Evolutionary conservation across 495 filamentous ascomycete species (phyloP), one percentile per base, ranked within the genome.

Genomic region (Podospora pseudoanserina): DNA sequence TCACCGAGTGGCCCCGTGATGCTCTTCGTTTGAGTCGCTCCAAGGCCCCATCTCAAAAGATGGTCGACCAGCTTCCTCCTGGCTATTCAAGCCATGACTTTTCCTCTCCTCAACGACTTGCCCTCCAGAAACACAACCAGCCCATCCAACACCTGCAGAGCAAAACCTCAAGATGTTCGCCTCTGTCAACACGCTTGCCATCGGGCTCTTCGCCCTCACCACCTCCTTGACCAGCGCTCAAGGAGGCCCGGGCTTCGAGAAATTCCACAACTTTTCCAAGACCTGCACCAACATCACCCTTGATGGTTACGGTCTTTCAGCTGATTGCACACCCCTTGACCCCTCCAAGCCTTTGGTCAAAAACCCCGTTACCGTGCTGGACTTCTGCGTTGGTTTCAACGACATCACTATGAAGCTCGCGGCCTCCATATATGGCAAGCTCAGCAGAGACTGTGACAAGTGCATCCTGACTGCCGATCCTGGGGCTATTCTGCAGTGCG

Each of bases 391-490:
- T 23, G 23, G 23, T 23, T 23, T 23, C 23, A 23, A 23, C 23
- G 23, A 23, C 23, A 23, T 1, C 23, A 23, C 23, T 23, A 23
- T 23, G 23, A 23, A 23, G 23, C 23, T 23, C 23, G 23, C 23
- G 23, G 23, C 23, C 23, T 23, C 23, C 23, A 23, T 23, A 23
- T 49, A 30, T 18, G 74, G 74, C 64, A 76, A 76, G 26, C 65
- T 67, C 55, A 27, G 64, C 56, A 63, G 63, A 60, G 74, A 73
- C 66, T 76, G 74, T 69, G 27, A 23, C 39, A 49, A 69, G 66
- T 76, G 74, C 65, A 62, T 27, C 2, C 15, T 73, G 1, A 54
- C 58, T 0, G 1, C 1, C 55, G 2, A 7, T 28, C 1, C 16
- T 20, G 0, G 20, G 1, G 32, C 63, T 34, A 13, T 60, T 19